These are phyloP conservation scores for Naganishia albida DNA, from an alignment of 1,284 basidiomycete genomes.

Conservation along the genomic window DNA sequence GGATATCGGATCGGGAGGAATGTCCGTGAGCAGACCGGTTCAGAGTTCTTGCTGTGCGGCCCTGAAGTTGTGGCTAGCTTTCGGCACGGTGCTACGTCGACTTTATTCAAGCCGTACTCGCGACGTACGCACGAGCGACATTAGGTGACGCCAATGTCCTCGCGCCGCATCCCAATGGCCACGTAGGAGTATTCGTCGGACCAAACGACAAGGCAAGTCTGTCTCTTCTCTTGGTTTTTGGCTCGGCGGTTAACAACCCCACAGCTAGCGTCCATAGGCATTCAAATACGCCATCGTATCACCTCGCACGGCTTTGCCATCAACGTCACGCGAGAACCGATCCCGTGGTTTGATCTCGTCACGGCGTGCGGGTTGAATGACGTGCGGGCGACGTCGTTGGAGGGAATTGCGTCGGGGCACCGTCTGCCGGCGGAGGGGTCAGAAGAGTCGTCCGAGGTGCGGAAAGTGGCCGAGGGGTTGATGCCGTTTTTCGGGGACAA, in stretches of 20 bases:
- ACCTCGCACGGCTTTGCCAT: conserved; percentile 94
- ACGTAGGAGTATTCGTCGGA: conserved; percentile 53
- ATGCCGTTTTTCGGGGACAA: conserved; percentile 46
- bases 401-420: conserved; percentile 44
- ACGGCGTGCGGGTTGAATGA: conserved; percentile 91
- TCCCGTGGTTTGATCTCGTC: conserved; percentile 80
- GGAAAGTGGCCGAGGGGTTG: conserved; percentile 39
- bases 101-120: conserved; percentile 53
- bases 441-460: conserved; percentile 35
- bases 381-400: conserved; percentile 63
- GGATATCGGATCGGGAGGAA: conserved; percentile 66
- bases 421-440: conserved; percentile 9
- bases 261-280: conserved; percentile 93
- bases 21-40: conserved; percentile 34
- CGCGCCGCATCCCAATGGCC: conserved; percentile 54
- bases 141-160: conserved; percentile 35
- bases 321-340: conserved; percentile 80
- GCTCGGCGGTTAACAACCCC: conserved; percentile 30
- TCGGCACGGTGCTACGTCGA: conserved; percentile 58
- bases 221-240: neutral
- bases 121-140: conserved; percentile 41
- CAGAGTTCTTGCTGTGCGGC: conserved; percentile 14
- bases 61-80: conserved; percentile 41
- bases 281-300: conserved; percentile 90
- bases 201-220: conserved; percentile 49